Conservation (phyloP, 805 yeast genomes). For the Tetrapisispora iriomotensis region DNA sequence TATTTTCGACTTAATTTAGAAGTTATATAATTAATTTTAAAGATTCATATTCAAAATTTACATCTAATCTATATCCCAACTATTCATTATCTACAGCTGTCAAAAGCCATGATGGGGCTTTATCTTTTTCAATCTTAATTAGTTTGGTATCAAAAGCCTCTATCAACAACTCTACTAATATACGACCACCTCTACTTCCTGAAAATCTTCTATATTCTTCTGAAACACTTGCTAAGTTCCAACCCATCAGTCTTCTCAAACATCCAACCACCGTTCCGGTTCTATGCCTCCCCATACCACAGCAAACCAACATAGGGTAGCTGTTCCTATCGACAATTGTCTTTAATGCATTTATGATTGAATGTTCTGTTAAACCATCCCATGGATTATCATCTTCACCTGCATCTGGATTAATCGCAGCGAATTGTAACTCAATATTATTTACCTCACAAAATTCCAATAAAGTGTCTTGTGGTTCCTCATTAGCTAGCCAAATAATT, state of each 20-base stretch:
- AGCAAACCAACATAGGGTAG: constrained; percentile 83
- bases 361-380: constrained; percentile 84
- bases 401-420: constrained; percentile 71
- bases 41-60: no score
- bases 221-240: constrained; percentile 88
- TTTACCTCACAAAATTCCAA: constrained; percentile 69
- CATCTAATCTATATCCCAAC: no score
- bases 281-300: constrained; percentile 97
- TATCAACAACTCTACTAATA: constrained; percentile 79
- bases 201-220: constrained; percentile 93
- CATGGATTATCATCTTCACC: constrained; percentile 73
- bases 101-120: constrained; percentile 27
- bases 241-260: constrained; percentile 82
- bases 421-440: constrained; percentile 68
- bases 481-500: constrained; percentile 89
- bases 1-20: no score
- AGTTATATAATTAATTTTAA: no score
- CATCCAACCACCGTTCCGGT: constrained; percentile 97
- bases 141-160: constrained; percentile 39
- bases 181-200: constrained; percentile 86
- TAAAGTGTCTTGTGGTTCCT: constrained; percentile 87
- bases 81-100: constrained; percentile 15
- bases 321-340: constrained; percentile 61
- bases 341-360: constrained; percentile 70
- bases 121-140: constrained; percentile 22